Conservation (phyloP, 306 rosid genomes). For the Quercus mongolica region DNA sequence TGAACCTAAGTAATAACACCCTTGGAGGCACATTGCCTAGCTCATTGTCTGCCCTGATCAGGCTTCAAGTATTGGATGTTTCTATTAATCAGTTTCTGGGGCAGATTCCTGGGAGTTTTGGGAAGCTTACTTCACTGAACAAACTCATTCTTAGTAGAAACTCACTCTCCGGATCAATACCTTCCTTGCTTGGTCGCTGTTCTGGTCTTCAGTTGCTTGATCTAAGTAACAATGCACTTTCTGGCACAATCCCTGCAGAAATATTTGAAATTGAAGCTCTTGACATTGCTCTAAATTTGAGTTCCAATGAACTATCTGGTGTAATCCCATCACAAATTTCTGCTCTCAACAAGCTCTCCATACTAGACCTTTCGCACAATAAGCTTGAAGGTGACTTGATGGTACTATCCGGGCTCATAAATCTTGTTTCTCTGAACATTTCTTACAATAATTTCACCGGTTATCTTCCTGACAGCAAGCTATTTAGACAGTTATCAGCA, state of each 20-base stretch:
- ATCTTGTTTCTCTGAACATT: constrained; percentile 77
- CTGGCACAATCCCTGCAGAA: constrained; percentile 62
- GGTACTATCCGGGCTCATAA: constrained; percentile 56
- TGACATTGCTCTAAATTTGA: constrained; percentile 75
- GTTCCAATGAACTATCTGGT: constrained; percentile 65
- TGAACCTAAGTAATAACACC: constrained; percentile 77
- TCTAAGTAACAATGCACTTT: constrained; percentile 64
- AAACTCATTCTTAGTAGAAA: constrained; percentile 57
- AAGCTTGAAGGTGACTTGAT: constrained; percentile 62
- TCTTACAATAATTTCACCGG: constrained; percentile 81
- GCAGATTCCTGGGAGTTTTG: constrained; percentile 50
- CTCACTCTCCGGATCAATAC: constrained; percentile 59
- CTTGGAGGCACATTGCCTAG: constrained; percentile 60
- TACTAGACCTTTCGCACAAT: constrained; percentile 77
- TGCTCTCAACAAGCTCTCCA: constrained; percentile 57
- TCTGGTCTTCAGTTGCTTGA: constrained; percentile 72
- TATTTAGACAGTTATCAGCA: constrained; percentile 61
- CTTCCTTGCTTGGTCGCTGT: constrained; percentile 59
- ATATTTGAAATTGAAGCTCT: constrained; percentile 63
- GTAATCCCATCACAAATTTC: constrained; percentile 62
- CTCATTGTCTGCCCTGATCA: constrained; percentile 54
- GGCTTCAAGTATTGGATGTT: constrained; percentile 70
- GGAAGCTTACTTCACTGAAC: constrained; percentile 57
- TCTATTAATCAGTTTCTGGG: constrained; percentile 60
- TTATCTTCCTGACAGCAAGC: constrained; percentile 67